These are phyloP conservation scores for Pseudogymnoascus sp. DNA, from an alignment of 2,329 filamentous ascomycete species.

Conservation along the genomic window DNA sequence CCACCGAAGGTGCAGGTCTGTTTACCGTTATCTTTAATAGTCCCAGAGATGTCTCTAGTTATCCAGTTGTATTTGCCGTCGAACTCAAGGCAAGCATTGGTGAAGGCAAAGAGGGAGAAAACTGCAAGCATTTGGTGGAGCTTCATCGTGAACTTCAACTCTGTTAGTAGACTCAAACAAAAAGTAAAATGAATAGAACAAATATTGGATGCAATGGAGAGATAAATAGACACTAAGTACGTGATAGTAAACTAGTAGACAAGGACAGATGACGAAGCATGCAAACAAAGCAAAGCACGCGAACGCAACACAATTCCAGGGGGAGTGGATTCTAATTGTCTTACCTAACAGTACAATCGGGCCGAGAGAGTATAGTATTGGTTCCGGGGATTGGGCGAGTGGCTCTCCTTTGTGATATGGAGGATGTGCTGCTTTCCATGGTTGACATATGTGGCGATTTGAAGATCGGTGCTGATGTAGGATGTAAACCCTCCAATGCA, in stretches of 20 bases:
- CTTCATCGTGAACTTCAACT: neutral
- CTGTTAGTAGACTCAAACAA: neutral
- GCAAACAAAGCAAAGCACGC: neutral
- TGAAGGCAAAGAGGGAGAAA: neutral
- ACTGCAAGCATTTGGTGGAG: neutral
- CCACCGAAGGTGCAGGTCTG: neutral
- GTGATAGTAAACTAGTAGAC: neutral
- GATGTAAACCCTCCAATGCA: neutral
- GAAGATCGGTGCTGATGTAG: neutral
- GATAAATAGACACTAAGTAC: neutral
- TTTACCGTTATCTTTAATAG: neutral
- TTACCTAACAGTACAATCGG: neutral
- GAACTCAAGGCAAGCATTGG: neutral
- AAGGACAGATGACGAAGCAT: neutral
- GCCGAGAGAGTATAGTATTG: conserved; percentile 5
- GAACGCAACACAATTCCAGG: neutral
- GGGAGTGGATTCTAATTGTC: neutral
- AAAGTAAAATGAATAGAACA: neutral
- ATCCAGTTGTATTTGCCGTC: neutral
- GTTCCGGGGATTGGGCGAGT: neutral
- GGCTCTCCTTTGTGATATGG: neutral
- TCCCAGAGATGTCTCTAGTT: neutral
- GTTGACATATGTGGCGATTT: neutral
- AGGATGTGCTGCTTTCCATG: neutral
- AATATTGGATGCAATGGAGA: neutral